Evolutionary conservation across 2,329 filamentous ascomycete species (phyloP), one percentile per base, ranked within the genome.

Genomic region (Fusarium tanahbumbuense): DNA sequence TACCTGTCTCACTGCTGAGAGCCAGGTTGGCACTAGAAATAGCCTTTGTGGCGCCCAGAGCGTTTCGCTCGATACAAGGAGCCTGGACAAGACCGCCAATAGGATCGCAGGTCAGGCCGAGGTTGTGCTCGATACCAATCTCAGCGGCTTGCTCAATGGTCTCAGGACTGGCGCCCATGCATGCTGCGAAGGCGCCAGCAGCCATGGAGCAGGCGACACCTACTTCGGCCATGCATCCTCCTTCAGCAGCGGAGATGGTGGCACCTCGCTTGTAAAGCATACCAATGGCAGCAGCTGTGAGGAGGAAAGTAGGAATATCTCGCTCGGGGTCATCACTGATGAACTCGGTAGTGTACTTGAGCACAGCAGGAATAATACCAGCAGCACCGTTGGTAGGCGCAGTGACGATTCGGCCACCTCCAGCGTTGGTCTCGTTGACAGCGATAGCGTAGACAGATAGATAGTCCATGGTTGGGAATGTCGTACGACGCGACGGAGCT

Each of bases 241-340:
- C 84, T 67, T 86, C 84, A 3, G 84, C 84, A 1, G 84, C 84
- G 1, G 83, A 85, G 64, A 86, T 86, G 22, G 83, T 85, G 1
- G 84, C 84, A 6, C 84, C 84, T 20, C 84, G 83, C 78, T 86
- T 86, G 78, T 85, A 86, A 23, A 86, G 78, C 84, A 86, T 86
- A 47, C 84, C 84, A 23, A 86, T 84, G 8, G 84, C 84, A 1
- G 84, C 79, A 3, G 84, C 81, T 3, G 84, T 86, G 3, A 86
- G 78, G 1, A 86, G 75, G 72, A 86, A 86, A 0, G 83, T 85
- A 7, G 82, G 78, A 13, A 84, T 79, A 58, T 86, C 84, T 46
- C 84, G 83, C 61, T 85, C 83, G 2, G 81, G 76, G 41, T 85
- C 83, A 64, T 86, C 84, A 71, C 83, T 84, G 72, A 85, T 78